Evolutionary conservation across 2,329 filamentous ascomycete genomes (phyloP).

Genomic region (Colletotrichum sp.): DNA sequence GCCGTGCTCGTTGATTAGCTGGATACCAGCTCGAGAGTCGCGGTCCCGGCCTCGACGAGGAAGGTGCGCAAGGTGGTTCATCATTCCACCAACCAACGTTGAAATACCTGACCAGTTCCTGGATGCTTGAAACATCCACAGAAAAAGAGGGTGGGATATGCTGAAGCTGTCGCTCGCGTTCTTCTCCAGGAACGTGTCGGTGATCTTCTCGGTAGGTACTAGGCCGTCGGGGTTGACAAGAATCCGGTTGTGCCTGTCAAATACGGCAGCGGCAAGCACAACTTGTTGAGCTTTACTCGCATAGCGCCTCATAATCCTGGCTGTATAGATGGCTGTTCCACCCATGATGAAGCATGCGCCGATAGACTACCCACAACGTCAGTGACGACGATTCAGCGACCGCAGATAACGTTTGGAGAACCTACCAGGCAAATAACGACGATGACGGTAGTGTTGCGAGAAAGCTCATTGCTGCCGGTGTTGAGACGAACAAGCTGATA

Average conservation of each 20-base stretch:
- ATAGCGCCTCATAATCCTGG: constrained; percentile 56
- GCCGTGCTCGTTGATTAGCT: constrained; percentile 57
- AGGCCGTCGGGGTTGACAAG: constrained; percentile 74
- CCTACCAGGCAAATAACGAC: constrained; percentile 74
- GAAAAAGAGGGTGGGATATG: constrained; percentile 78
- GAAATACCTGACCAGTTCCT: constrained; percentile 76
- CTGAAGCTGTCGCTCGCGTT: constrained; percentile 74
- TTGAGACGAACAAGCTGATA: constrained; percentile 64
- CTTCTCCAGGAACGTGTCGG: constrained; percentile 74
- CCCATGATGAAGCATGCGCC: constrained; percentile 66
- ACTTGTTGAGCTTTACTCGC: constrained; percentile 67
- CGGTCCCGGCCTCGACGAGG: constrained; percentile 43
- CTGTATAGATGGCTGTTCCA: constrained; percentile 57
- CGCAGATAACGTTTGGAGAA: constrained; percentile 1
- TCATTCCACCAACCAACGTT: constrained; percentile 75
- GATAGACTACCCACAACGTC: constrained; percentile 53
- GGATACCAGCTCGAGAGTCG: constrained; percentile 40
- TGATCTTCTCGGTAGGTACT: constrained; percentile 77
- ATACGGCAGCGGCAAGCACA: constrained; percentile 65
- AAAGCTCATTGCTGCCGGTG: constrained; percentile 44
- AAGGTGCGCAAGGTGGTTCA: constrained; percentile 66
- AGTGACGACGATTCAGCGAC: neutral
- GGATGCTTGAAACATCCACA: constrained; percentile 86
- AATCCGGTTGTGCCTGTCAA: constrained; percentile 69
- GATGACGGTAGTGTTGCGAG: constrained; percentile 71